Evolutionary conservation across 225 moss, liverwort and hornwort genomes (phyloP), one percentile per base, ranked within the genome.

Genomic region (Sphagnum contortum): DNA sequence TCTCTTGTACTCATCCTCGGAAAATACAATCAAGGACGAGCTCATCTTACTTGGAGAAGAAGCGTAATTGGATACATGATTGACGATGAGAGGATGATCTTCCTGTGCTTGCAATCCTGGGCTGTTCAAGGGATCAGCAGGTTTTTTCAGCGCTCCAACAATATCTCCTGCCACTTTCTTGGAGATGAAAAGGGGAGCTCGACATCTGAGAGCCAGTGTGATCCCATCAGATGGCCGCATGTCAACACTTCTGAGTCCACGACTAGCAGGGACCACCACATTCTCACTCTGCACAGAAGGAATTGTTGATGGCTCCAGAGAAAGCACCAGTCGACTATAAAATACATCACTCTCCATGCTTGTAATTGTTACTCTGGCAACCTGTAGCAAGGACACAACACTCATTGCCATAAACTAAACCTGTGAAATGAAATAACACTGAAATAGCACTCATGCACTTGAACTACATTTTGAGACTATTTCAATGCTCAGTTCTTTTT

Each of bases 161-260:
- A 79, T 61, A 4, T 87, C 82, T 62, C 75, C 80, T 55, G 79
- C 86, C 64, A 83, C 71, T 55, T 82, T 77, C 69, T 69, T 73
- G 53, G 57, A 59, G 8, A 87, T 69, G 64, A 75, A 87, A 13
- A 87, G 75, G 45, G 80, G 82, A 55, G 82, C 86, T 64, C 80
- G 77, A 70, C 86, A 87, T 57, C 82, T 68, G 10, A 87, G 80
- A 45, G 82, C 86, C 48, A 87, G 73, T 5, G 86, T 82, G 9
- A 87, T 87, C 44, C 80, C 82, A 71, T 87, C 82, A 54, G 86
- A 87, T 57, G 86, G 82, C 47, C 86, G 77, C 77, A 87, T 82
- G 57, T 82, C 82, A 47, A 87, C 74, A 65, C 82, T 82, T 47
- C 66, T 64, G 29, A 66, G 51, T 12, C 61, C 51, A 6, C 57